phyloP scores from a whole-genome alignment of 805 yeast species.

The Candida endomychidarum region DNA sequence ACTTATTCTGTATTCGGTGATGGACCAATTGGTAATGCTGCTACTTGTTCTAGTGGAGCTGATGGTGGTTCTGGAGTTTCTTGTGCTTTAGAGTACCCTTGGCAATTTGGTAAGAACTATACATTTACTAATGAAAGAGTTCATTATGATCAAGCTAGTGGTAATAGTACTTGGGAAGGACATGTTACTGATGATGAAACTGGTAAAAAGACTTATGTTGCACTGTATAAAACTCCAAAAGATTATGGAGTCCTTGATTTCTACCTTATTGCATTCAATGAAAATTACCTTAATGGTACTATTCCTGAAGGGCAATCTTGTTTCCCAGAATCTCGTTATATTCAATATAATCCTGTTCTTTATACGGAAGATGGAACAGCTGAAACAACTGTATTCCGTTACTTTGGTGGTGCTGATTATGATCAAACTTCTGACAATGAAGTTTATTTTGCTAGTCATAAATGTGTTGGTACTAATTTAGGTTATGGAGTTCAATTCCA shows the following conservation, averaged over 20 bases:
- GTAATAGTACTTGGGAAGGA: slow-evolving; percentile 15
- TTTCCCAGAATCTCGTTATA: slow-evolving; percentile 5
- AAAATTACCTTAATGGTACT: slow-evolving; percentile 6
- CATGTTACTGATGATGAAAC: slow-evolving; percentile 12
- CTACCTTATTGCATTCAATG: slow-evolving; percentile 6
- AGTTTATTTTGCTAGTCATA: not conserved
- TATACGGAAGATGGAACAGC: not conserved
- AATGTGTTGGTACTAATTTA: not conserved
- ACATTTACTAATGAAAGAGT: slow-evolving; percentile 9
- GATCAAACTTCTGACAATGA: not conserved
- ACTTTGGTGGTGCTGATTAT: not conserved
- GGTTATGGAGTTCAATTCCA: not conserved
- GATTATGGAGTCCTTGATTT: slow-evolving; percentile 8
- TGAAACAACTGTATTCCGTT: not conserved
- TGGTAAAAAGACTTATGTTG: slow-evolving; percentile 7
- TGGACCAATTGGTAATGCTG: slow-evolving; percentile 6
- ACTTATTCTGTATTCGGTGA: slow-evolving; percentile 15
- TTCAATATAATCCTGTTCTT: slow-evolving; percentile 11
- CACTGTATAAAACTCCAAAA: slow-evolving; percentile 12
- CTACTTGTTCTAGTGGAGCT: slow-evolving; percentile 13
- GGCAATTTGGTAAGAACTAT: slow-evolving; percentile 14
- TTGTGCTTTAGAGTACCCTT: slow-evolving; percentile 12
- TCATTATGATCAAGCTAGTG: not conserved
- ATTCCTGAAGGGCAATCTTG: slow-evolving; percentile 2
- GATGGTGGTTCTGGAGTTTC: slow-evolving; percentile 16